phyloP scores from a whole-genome alignment of 352 stramenopile species.

The Pythium brassicae region DNA sequence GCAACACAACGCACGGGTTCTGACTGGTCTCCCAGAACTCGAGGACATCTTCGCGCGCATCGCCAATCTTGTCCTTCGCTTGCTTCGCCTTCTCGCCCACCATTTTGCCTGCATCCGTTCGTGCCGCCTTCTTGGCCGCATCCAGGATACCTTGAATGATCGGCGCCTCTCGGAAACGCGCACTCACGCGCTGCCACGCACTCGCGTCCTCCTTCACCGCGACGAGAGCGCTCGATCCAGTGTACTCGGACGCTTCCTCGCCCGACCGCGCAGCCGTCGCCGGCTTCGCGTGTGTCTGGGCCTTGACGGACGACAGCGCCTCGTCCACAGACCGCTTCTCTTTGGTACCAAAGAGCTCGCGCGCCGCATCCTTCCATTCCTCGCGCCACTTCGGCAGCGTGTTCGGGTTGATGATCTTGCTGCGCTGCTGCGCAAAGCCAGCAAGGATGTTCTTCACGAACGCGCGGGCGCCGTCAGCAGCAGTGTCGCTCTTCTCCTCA shows the following conservation, averaged over 20 bases:
- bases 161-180: slow-evolving; percentile 90
- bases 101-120: slow-evolving; percentile 73
- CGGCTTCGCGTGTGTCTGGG: slow-evolving; percentile 30
- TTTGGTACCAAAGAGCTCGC: slow-evolving; percentile 75
- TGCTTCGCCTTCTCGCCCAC: slow-evolving; percentile 68
- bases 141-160: slow-evolving; percentile 92
- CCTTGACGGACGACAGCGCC: slow-evolving; percentile 63
- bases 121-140: slow-evolving; percentile 70
- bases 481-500: slow-evolving; percentile 23
- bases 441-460: slow-evolving; percentile 65
- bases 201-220: slow-evolving; percentile 92
- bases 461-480: slow-evolving; percentile 28
- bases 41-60: slow-evolving; percentile 77
- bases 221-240: slow-evolving; percentile 67
- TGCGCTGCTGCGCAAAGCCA: slow-evolving; percentile 40
- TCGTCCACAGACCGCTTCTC: slow-evolving; percentile 76
- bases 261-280: slow-evolving; percentile 22
- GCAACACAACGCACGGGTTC: slow-evolving; percentile 85
- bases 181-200: slow-evolving; percentile 93
- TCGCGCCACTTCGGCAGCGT: slow-evolving; percentile 44
- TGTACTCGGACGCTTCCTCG: slow-evolving; percentile 56
- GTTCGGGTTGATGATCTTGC: slow-evolving; percentile 57
- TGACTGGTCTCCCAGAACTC: slow-evolving; percentile 99
- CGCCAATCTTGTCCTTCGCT: slow-evolving; percentile 76
- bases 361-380: slow-evolving; percentile 64